Conservation (phyloP, 208 protist genomes). For the Trypanosoma theileri region DNA sequence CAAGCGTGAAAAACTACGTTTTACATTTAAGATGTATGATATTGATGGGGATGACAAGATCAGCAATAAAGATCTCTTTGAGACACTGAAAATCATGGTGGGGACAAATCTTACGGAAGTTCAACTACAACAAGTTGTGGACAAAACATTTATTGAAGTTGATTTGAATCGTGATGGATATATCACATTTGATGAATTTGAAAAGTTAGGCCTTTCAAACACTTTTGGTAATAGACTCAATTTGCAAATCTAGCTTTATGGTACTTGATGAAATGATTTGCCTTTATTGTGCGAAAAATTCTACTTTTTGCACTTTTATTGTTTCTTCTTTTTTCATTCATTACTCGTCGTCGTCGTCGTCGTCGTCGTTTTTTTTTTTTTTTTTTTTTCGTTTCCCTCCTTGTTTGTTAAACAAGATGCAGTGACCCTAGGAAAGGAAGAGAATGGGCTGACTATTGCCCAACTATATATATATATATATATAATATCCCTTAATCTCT, state of each 20-base stretch:
- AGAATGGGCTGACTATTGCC: no score
- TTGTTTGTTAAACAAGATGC: no score
- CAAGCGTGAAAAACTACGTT: conserved; percentile 82
- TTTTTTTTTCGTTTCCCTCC: no score
- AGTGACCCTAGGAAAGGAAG: no score
- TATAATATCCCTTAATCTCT: not conserved
- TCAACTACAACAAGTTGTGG: conserved; percentile 94
- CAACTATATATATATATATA: no score
- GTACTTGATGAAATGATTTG: not conserved
- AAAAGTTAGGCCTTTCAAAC: conserved; percentile 57
- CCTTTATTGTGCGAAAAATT: conserved; percentile 7
- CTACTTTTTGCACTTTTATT: conserved; percentile 8
- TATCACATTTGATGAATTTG: conserved; percentile 93
- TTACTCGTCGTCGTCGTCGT: no score
- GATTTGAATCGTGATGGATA: conserved; percentile 90
- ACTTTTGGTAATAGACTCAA: conserved; percentile 87
- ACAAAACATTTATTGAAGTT: conserved; percentile 95
- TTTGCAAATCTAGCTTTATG: conserved; percentile 58
- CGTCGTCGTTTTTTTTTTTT: no score
- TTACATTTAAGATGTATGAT: conserved; percentile 95
- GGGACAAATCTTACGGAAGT: conserved; percentile 87
- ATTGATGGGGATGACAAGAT: conserved; percentile 94
- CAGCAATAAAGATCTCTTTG: conserved; percentile 91
- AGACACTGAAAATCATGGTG: conserved; percentile 93
- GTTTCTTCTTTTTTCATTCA: not conserved